Conservation (phyloP, 116 monocot species). For the Posidonia oceanica region DNA sequence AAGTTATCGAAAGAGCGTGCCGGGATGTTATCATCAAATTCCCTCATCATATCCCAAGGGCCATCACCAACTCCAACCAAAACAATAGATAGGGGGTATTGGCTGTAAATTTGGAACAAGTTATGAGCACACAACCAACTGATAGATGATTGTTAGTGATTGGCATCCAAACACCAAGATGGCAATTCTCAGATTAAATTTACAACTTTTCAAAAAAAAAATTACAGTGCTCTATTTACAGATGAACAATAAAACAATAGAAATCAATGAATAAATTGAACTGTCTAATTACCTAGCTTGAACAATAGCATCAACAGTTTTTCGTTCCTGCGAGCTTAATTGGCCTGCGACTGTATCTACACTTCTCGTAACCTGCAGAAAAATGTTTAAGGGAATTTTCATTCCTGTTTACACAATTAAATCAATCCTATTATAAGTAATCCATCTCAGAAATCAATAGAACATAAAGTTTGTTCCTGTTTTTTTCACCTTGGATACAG, state of each 20-base stretch:
- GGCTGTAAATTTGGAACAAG: constrained; percentile 22
- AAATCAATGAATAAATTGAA: background rate
- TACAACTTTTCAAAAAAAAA: too few relatives aligned
- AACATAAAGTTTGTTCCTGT: too few relatives aligned
- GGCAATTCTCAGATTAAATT: too few relatives aligned
- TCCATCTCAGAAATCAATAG: background rate
- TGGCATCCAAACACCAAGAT: background rate
- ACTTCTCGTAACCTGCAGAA: constrained; percentile 22
- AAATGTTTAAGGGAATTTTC: too few relatives aligned
- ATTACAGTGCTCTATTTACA: too few relatives aligned
- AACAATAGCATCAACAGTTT: constrained; percentile 19
- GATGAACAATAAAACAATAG: too few relatives aligned
- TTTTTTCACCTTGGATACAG: too few relatives aligned
- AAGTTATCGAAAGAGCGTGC: constrained; percentile 84
- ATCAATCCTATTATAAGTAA: too few relatives aligned
- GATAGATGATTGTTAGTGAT: background rate
- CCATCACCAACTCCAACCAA: constrained; percentile 93
- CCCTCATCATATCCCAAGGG: constrained; percentile 91
- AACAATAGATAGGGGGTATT: constrained; percentile 79
- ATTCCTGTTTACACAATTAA: too few relatives aligned
- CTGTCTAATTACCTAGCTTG: constrained; percentile 15
- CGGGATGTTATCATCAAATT: constrained; percentile 93
- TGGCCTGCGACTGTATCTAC: constrained; percentile 15
- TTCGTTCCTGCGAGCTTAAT: constrained; percentile 20
- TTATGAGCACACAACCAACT: too few relatives aligned